A percentile compares a stretch with the other conserved stretches of the same genome.
phyloP scores from a whole-genome alignment of 1,284 basidiomycete species.

The Irpex lacteus region DNA sequence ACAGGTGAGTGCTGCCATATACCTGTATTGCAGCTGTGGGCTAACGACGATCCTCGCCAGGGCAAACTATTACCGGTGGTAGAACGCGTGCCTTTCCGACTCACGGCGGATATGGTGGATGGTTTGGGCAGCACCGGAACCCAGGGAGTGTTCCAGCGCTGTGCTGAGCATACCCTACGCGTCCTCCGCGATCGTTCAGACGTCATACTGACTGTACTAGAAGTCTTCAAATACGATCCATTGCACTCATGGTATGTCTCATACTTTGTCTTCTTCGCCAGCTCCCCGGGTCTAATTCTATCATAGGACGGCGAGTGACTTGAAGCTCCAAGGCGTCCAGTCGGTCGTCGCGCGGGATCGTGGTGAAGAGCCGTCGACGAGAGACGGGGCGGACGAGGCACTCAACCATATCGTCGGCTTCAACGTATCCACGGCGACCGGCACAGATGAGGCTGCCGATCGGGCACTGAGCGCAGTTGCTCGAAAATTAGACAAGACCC shows the following conservation, averaged over 20 bases:
- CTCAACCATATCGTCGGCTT: conserved; percentile 45
- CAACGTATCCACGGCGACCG: conserved; percentile 61
- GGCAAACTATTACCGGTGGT: conserved; percentile 83
- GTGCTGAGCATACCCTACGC: conserved; percentile 91
- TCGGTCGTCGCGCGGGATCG: conserved; percentile 9
- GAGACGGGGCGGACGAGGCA: conserved; percentile 23
- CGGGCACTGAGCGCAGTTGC: conserved; percentile 79
- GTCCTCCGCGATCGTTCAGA: conserved; percentile 85
- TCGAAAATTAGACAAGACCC: conserved; percentile 77
- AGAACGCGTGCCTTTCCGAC: conserved; percentile 91
- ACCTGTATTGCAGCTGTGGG: not conserved
- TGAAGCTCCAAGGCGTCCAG: conserved; percentile 65
- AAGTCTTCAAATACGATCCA: conserved; percentile 97
- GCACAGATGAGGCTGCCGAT: conserved; percentile 81
- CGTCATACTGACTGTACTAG: conserved; percentile 91
- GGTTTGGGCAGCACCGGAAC: conserved; percentile 91
- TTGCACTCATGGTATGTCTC: conserved; percentile 81
- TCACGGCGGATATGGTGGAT: conserved; percentile 93
- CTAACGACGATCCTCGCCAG: conserved; percentile 35
- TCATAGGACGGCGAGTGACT: conserved; percentile 68
- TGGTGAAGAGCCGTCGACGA: conserved; percentile 21
- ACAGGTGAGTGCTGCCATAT: conserved; percentile 51
- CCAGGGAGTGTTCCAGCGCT: conserved; percentile 93
- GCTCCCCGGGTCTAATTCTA: conserved; percentile 1
- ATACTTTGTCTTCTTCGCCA: not conserved